Conservation (phyloP, 2,329 filamentous ascomycete species). For the Fusarium tanahbumbuense region DNA sequence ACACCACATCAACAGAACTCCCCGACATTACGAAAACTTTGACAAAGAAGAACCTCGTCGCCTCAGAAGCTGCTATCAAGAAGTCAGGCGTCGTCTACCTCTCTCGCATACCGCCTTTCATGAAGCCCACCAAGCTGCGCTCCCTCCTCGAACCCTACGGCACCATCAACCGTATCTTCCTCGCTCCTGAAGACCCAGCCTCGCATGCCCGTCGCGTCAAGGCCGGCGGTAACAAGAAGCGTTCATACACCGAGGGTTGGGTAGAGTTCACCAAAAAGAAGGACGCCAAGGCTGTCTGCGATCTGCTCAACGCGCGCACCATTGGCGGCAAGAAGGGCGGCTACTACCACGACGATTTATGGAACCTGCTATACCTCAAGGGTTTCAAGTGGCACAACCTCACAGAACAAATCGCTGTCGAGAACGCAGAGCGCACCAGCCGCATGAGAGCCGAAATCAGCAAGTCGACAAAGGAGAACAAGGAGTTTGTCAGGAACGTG, state of each 20-base stretch:
- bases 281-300: conserved; percentile 80
- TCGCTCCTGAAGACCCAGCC: conserved; percentile 78
- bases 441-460: conserved; percentile 82
- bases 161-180: conserved; percentile 79
- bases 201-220: conserved; percentile 74
- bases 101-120: conserved; percentile 86
- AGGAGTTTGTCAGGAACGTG: conserved; percentile 81
- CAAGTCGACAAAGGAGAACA: conserved; percentile 81
- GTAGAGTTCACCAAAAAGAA: conserved; percentile 82
- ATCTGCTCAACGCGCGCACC: conserved; percentile 79
- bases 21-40: conserved; percentile 66
- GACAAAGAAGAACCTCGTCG: conserved; percentile 75
- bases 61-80: conserved; percentile 71
- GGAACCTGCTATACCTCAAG: conserved; percentile 84
- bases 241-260: conserved; percentile 86
- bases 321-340: conserved; percentile 87
- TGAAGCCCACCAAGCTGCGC: conserved; percentile 84
- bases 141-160: conserved; percentile 81
- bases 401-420: conserved; percentile 82
- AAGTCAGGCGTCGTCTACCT: conserved; percentile 86
- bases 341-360: conserved; percentile 88
- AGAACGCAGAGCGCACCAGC: conserved; percentile 82
- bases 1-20: conserved; percentile 51
- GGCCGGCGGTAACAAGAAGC: conserved; percentile 84
- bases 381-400: conserved; percentile 85